These are phyloP conservation scores for Lunularia cruciata DNA, from an alignment of 225 moss, liverwort and hornwort genomes.

Conservation along the genomic window DNA sequence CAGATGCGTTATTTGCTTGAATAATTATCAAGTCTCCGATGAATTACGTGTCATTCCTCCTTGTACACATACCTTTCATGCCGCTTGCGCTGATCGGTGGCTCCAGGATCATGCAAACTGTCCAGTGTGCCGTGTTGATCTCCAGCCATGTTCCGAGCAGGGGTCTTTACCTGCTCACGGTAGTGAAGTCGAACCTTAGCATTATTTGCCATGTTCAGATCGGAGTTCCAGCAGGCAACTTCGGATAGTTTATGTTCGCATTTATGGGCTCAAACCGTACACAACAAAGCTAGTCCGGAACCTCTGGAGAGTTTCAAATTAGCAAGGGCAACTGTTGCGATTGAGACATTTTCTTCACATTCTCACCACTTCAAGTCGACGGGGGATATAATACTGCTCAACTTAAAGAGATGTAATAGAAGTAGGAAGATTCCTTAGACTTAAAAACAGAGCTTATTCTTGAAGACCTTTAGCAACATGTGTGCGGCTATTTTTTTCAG, in stretches of 20 bases:
- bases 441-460: too few species aligned
- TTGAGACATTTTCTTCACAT: too few species aligned
- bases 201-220: too few species aligned
- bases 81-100: slow-evolving; percentile 13
- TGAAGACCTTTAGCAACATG: too few species aligned
- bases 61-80: slow-evolving; percentile 25
- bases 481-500: too few species aligned
- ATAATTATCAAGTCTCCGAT: not conserved
- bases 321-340: too few species aligned
- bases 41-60: slow-evolving; percentile 16
- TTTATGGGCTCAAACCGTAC: too few species aligned
- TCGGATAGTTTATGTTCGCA: too few species aligned
- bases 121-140: slow-evolving; percentile 17
- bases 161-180: too few species aligned
- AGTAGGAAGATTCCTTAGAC: not conserved
- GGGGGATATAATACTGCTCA: not conserved
- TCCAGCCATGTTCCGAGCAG: not conserved
- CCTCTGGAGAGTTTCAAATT: not conserved
- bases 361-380: not conserved
- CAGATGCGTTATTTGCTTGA: slow-evolving; percentile 22
- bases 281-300: too few species aligned
- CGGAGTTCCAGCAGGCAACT: too few species aligned
- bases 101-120: slow-evolving; percentile 11
- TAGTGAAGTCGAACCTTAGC: too few species aligned
- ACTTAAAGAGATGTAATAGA: not conserved